phyloP scores from a whole-genome alignment of 805 yeast species.

The Nakazawaea ernobii region DNA sequence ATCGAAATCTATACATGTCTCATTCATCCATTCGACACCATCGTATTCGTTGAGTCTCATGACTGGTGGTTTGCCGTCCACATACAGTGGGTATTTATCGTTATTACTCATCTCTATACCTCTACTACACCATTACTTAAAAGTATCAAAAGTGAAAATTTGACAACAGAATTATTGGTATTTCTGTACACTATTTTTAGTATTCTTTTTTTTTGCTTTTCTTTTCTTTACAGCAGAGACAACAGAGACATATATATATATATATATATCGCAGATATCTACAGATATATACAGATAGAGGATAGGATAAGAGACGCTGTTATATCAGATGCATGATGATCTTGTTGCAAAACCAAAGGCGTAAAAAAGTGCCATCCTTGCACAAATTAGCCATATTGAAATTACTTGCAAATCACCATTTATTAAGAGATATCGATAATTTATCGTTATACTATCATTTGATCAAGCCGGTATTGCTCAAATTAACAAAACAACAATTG shows the following conservation, averaged over 20 bases:
- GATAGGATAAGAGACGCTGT: background rate
- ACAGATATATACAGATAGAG: background rate
- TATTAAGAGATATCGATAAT: conserved; percentile 1
- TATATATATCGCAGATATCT: too few relatives aligned
- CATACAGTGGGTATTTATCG: conserved; percentile 32
- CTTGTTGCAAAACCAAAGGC: background rate
- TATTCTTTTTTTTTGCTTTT: too few relatives aligned
- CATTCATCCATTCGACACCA: conserved; percentile 44
- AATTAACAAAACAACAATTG: conserved; percentile 40
- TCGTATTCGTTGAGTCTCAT: conserved; percentile 43
- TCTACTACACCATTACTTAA: too few relatives aligned
- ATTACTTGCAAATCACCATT: background rate
- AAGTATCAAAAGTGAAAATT: too few relatives aligned
- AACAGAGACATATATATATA: too few relatives aligned
- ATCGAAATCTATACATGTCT: conserved; percentile 41
- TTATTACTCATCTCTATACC: background rate
- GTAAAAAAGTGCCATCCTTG: conserved; percentile 5
- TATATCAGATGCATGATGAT: background rate
- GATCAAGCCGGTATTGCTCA: conserved; percentile 38
- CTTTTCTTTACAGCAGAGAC: too few relatives aligned
- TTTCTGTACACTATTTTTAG: too few relatives aligned
- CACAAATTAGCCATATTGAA: background rate
- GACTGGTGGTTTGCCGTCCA: conserved; percentile 41
- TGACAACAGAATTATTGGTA: too few relatives aligned
- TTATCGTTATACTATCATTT: conserved; percentile 30